phyloP scores from a whole-genome alignment of 2,329 filamentous ascomycete genomes.

The Neoscytalidium dimidiatum region DNA sequence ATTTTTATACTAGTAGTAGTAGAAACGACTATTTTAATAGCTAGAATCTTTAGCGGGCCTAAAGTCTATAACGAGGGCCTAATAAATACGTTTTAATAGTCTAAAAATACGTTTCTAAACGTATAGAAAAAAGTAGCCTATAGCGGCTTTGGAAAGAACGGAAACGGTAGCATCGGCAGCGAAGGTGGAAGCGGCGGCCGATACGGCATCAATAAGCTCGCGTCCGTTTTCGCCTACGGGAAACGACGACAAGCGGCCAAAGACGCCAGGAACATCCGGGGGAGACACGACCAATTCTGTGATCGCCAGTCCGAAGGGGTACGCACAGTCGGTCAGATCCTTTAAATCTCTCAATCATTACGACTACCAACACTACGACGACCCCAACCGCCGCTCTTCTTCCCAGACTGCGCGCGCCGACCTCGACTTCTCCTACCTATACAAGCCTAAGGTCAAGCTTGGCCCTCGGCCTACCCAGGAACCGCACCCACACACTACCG shows the following conservation, averaged over 20 bases:
- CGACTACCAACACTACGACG: conserved; percentile 18
- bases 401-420: conserved; percentile 44
- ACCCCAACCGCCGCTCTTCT: conserved; percentile 47
- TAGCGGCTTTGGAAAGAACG: conserved; percentile 6
- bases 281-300: conserved; percentile 24
- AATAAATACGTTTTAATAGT: too few species aligned
- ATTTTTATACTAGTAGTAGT: too few species aligned
- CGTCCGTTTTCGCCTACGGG: conserved; percentile 13
- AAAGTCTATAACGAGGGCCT: too few species aligned
- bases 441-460: conserved; percentile 83
- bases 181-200: conserved; percentile 19
- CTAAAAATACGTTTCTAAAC: too few species aligned
- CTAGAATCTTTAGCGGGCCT: too few species aligned
- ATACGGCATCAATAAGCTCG: conserved; percentile 4
- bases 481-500: conserved; percentile 65
- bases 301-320: conserved; percentile 24
- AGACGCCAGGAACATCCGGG: conserved; percentile 14
- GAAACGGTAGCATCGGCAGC: conserved; percentile 10
- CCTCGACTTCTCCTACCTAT: conserved; percentile 50
- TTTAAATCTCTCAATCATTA: conserved; percentile 20
- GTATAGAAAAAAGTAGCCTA: too few species aligned
- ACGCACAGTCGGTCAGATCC: conserved; percentile 19
- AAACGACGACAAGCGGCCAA: conserved; percentile 8
- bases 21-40: too few species aligned
- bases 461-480: conserved; percentile 68